phyloP scores from a whole-genome alignment of 768 basidiomycete genomes.

The Lanmaoa pseudosensibilis region DNA sequence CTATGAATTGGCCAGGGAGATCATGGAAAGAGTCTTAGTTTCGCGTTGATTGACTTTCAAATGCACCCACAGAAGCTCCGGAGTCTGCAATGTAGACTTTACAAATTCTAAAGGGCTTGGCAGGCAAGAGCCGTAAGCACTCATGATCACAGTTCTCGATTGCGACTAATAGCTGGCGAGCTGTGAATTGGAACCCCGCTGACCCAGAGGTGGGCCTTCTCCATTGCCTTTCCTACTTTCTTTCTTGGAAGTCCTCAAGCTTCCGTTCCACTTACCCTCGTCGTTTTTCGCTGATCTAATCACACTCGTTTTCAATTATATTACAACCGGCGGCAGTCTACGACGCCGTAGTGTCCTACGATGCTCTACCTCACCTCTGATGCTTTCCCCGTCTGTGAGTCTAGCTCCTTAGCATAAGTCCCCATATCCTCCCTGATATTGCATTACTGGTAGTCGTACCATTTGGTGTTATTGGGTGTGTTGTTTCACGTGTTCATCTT shows the following conservation, averaged over 20 bases:
- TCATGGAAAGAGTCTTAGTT: not conserved
- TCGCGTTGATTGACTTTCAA: not conserved
- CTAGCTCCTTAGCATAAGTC: not conserved
- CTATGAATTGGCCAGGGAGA: not conserved
- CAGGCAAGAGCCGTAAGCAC: not conserved
- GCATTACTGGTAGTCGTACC: conserved; percentile 65
- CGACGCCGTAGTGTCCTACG: not conserved
- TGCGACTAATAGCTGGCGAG: not conserved
- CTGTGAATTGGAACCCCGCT: conserved; percentile 1
- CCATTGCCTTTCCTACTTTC: not conserved
- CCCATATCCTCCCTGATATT: conserved; percentile 1
- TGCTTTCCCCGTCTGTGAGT: conserved; percentile 88
- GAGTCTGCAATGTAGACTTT: too few relatives aligned
- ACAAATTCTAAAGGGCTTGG: not conserved
- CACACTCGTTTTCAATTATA: conserved; percentile 18
- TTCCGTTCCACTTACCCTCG: conserved; percentile 1
- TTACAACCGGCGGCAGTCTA: not conserved
- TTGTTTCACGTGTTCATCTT: not conserved
- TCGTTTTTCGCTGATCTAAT: conserved; percentile 10
- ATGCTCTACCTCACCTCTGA: conserved; percentile 93
- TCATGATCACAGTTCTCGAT: not conserved
- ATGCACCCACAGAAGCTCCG: too few relatives aligned
- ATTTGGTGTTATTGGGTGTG: conserved; percentile 85
- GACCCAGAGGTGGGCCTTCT: not conserved
- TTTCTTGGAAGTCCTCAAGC: not conserved